phyloP scores from a whole-genome alignment of 192 early-diverging fungal species.

The Phlyctochytrium bullatum region DNA sequence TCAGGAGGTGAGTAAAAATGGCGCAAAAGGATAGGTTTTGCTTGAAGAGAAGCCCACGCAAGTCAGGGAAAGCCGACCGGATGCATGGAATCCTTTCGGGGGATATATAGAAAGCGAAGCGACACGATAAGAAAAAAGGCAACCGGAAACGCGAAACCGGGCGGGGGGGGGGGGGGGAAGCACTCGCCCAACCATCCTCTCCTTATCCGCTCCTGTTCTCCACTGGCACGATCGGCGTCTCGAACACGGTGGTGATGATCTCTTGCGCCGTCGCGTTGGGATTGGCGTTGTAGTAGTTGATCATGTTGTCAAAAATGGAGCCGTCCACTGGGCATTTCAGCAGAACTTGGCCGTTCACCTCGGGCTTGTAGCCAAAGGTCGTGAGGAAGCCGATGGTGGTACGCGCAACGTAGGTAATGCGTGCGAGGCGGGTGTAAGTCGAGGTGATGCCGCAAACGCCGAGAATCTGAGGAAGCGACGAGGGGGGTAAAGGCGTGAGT shows the following conservation, averaged over 20 bases:
- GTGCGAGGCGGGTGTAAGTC: background rate
- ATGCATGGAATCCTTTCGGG: too few relatives aligned
- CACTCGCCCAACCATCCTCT: too few relatives aligned
- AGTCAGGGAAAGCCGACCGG: too few relatives aligned
- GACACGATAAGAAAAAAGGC: too few relatives aligned
- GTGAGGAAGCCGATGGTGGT: slow-evolving; percentile 11
- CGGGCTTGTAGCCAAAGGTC: slow-evolving; percentile 20
- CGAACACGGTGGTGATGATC: background rate
- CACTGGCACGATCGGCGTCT: background rate
- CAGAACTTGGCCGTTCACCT: slow-evolving; percentile 8
- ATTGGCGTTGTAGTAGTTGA: background rate
- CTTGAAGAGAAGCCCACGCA: too few relatives aligned
- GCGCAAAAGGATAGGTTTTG: too few relatives aligned
- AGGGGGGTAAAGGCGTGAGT: background rate
- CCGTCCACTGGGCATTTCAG: slow-evolving; percentile 18
- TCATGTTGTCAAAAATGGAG: background rate
- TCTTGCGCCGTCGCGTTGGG: background rate
- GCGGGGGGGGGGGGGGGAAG: too few relatives aligned
- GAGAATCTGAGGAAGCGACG: background rate
- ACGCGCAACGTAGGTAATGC: slow-evolving; percentile 15
- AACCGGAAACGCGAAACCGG: too few relatives aligned
- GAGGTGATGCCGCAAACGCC: slow-evolving; percentile 26
- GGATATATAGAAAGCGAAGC: too few relatives aligned
- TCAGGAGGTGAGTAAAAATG: too few relatives aligned
- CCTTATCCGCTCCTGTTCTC: too few relatives aligned